A percentile compares a stretch with the other conserved stretches of the same genome.
Conservation (phyloP, 2,329 filamentous ascomycete genomes). For the Colletotrichum melonis region DNA sequence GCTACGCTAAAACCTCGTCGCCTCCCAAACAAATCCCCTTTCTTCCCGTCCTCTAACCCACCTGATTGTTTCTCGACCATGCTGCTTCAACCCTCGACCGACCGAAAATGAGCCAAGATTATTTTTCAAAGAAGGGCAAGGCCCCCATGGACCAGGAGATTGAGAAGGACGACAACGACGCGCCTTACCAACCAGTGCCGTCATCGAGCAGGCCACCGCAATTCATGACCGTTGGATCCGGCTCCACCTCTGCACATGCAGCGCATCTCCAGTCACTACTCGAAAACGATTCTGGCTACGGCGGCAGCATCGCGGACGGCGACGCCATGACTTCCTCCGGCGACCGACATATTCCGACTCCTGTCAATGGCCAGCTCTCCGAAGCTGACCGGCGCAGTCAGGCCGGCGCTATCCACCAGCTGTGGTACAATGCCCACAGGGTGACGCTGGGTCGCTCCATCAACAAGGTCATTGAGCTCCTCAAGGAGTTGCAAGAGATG, state of each 20-base stretch:
- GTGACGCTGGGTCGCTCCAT: slow-evolving; percentile 89
- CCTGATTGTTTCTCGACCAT: slow-evolving; percentile 44
- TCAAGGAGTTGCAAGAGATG: slow-evolving; percentile 87
- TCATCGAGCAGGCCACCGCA: slow-evolving; percentile 59
- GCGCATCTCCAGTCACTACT: slow-evolving; percentile 83
- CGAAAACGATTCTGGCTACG: slow-evolving; percentile 92
- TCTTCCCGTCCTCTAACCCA: slow-evolving; percentile 1
- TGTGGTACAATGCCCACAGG: slow-evolving; percentile 95
- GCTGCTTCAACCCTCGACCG: slow-evolving; percentile 43
- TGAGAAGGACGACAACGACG: slow-evolving; percentile 41
- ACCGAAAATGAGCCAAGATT: slow-evolving; percentile 70
- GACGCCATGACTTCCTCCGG: slow-evolving; percentile 53
- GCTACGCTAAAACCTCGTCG: slow-evolving; percentile 18
- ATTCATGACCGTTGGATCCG: slow-evolving; percentile 91
- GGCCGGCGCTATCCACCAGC: slow-evolving; percentile 88
- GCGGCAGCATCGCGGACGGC: slow-evolving; percentile 79
- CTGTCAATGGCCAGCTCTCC: slow-evolving; percentile 47
- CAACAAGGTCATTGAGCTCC: slow-evolving; percentile 83
- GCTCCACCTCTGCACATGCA: slow-evolving; percentile 84
- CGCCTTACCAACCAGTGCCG: slow-evolving; percentile 39
- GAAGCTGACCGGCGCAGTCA: slow-evolving; percentile 63
- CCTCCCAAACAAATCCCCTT: slow-evolving; percentile 4
- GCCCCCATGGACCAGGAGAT: slow-evolving; percentile 48
- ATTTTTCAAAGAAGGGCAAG: slow-evolving; percentile 67
- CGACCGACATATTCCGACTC: slow-evolving; percentile 37